Base-by-base conservation (phyloP, 257 asterid genomes). In the Nyctanthes arbortristis region DNA sequence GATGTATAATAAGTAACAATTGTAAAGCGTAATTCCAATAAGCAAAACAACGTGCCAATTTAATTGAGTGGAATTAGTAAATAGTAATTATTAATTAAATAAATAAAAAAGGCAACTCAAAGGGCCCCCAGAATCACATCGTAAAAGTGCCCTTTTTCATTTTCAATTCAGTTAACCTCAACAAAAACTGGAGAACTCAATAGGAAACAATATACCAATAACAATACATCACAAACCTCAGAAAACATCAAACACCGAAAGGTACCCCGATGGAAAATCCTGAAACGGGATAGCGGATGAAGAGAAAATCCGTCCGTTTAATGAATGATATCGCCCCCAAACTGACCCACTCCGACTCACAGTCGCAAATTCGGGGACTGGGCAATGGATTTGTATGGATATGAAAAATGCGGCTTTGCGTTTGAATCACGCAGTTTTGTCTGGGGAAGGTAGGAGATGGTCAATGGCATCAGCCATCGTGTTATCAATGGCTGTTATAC, bases 111-210 rank as follows among this genome's bases (percentile, higher is more conserved):
- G 57, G 27, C 39, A 68, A 18, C 8, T 16, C n/a, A 70, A 60
- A 66, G 57, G 65, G 77, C 11, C 22, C 61, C 9, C 52, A 34
- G 39, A 63, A 63, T 67, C 67, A 39, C 47, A 68, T 68, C 13
- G 59, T 64, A 68, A 75, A 49, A 34, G 40, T 16, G 61, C 61
- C 67, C 72, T 63, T 35, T 60, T 47, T 54, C 66, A 66, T 43
- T 2, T 30, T 52, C 55, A 24, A 55, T 34, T 12, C 36, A 65
- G 22, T 13, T 29, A 8, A 31, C n/a, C n/a, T n/a, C n/a, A n/a
- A n/a, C n/a, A 40, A 40, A 3, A 27, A 63, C 34, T 70, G n/a
- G n/a, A 37, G 18, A 27, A 8, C 28, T 27, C 60, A 65, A 52
- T 18, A 30, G 11, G 40, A 8, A n/a, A n/a, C n/a, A n/a, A n/a